A percentile compares a stretch with the other conserved stretches of the same genome.
These are phyloP conservation scores for Erodium moschatum DNA, from an alignment of 441 rosid genomes.

Conservation along the genomic window DNA sequence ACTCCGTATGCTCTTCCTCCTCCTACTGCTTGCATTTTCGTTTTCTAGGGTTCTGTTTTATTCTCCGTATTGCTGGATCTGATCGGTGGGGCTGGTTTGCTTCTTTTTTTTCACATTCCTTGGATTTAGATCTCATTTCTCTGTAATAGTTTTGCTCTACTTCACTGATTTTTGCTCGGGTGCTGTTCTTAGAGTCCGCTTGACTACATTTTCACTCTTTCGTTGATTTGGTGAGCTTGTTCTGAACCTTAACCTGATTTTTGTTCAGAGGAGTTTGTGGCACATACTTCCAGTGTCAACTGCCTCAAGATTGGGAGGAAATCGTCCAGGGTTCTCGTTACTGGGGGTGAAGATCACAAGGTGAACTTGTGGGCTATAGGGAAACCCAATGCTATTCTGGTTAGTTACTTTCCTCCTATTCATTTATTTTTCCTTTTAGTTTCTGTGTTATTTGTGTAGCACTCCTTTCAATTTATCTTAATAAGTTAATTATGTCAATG, in stretches of 20 bases:
- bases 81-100: background rate
- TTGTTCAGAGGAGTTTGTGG: slow-evolving; percentile 91
- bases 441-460: background rate
- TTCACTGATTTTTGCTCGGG: slow-evolving; percentile 19
- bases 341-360: slow-evolving; percentile 97
- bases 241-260: slow-evolving; percentile 40
- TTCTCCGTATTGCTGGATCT: background rate
- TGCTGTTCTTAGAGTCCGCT: slow-evolving; percentile 13
- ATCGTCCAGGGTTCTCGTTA: slow-evolving; percentile 82
- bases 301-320: slow-evolving; percentile 97
- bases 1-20: slow-evolving; percentile 78
- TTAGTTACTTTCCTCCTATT: slow-evolving; percentile 30
- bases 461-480: background rate
- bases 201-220: background rate
- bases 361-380: slow-evolving; percentile 99
- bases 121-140: slow-evolving; percentile 15
- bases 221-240: slow-evolving; percentile 12
- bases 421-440: background rate
- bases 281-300: slow-evolving; percentile 84
- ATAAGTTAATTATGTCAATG: background rate
- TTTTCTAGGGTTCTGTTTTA: background rate
- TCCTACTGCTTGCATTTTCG: background rate
- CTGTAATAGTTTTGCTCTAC: background rate
- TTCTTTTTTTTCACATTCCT: background rate
- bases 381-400: slow-evolving; percentile 92